Evolutionary conservation across 2,329 filamentous ascomycete species (phyloP).

Genomic region (Apiospora aurea): DNA sequence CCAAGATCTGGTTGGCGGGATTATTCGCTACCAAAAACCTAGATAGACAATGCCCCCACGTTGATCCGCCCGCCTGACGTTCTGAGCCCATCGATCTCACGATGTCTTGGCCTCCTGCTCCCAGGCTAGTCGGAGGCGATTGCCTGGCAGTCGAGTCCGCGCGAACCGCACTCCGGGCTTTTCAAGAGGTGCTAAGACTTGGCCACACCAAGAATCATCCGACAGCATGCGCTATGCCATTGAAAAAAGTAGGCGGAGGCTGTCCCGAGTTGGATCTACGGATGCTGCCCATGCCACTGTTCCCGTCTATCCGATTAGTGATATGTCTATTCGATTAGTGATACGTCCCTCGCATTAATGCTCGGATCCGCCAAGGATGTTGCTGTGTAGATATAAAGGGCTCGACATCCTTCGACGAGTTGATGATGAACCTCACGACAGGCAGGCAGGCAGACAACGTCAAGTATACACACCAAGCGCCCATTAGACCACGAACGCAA

Average conservation of each 20-base stretch:
- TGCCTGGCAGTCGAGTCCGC: not conserved
- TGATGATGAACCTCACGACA: not conserved
- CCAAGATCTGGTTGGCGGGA: slow-evolving; percentile 22
- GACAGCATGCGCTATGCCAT: not conserved
- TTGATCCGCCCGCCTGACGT: not conserved
- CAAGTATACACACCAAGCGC: not conserved
- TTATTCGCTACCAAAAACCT: slow-evolving; percentile 22
- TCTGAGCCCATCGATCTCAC: slow-evolving; percentile 13
- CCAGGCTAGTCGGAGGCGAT: not conserved
- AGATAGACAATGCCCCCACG: slow-evolving; percentile 6
- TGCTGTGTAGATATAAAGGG: not conserved
- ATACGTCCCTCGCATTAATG: not conserved
- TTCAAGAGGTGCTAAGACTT: slow-evolving; percentile 16
- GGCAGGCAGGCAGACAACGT: not conserved
- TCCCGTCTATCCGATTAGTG: slow-evolving; percentile 18
- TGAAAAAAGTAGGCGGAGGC: not conserved
- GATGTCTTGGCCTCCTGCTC: not conserved
- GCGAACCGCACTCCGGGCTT: slow-evolving; percentile 4
- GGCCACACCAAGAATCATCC: not conserved
- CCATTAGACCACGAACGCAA: slow-evolving; percentile 27
- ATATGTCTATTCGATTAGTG: not conserved
- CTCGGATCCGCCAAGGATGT: not conserved
- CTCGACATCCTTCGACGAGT: not conserved
- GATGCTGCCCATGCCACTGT: slow-evolving; percentile 11
- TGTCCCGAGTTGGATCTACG: slow-evolving; percentile 11